Percentiles rank a stretch among this genome's conserved stretches.
Conservation (phyloP, 2,329 filamentous ascomycete species). For the Aspergillus neotritici region DNA sequence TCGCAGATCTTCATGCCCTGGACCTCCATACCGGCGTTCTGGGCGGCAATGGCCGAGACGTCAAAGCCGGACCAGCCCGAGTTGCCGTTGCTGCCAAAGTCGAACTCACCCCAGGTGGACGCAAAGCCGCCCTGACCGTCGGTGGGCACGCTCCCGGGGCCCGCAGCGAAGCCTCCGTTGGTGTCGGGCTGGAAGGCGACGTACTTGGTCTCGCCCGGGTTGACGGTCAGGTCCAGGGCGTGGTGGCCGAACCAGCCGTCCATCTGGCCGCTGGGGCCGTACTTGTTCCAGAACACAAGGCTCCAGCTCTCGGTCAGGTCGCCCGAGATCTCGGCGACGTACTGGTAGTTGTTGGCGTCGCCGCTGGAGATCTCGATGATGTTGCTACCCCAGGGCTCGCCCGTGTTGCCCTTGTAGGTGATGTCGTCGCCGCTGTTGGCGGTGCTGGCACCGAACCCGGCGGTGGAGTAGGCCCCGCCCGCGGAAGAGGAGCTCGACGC, state of each 20-base stretch:
- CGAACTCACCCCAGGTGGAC: slow-evolving; percentile 33
- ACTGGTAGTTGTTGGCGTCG: slow-evolving; percentile 30
- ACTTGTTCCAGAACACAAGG: slow-evolving; percentile 40
- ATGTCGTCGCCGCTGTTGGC: slow-evolving; percentile 18
- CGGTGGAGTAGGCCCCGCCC: slow-evolving; percentile 20
- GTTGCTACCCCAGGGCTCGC: slow-evolving; percentile 38
- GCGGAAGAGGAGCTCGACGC: slow-evolving; percentile 19
- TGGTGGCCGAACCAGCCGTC: slow-evolving; percentile 33
- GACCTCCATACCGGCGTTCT: slow-evolving; percentile 24
- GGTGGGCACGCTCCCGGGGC: slow-evolving; percentile 21
- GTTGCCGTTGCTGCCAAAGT: slow-evolving; percentile 27
- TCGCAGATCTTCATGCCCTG: slow-evolving; percentile 37
- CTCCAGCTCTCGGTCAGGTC: slow-evolving; percentile 28
- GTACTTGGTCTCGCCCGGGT: slow-evolving; percentile 31
- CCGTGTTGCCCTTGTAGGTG: slow-evolving; percentile 35
- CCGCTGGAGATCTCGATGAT: slow-evolving; percentile 31
- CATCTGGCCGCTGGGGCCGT: slow-evolving; percentile 29
- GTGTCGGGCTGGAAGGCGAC: slow-evolving; percentile 34
- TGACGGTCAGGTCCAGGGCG: slow-evolving; percentile 28
- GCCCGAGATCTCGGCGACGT: slow-evolving; percentile 33
- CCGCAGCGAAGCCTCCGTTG: slow-evolving; percentile 31
- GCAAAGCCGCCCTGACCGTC: slow-evolving; percentile 24
- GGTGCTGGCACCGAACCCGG: slow-evolving; percentile 31
- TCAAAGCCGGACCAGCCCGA: slow-evolving; percentile 31
- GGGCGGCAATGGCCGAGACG: slow-evolving; percentile 31